Evolutionary conservation across 495 filamentous ascomycete species (phyloP).

Genomic region (Cercophora samala): DNA sequence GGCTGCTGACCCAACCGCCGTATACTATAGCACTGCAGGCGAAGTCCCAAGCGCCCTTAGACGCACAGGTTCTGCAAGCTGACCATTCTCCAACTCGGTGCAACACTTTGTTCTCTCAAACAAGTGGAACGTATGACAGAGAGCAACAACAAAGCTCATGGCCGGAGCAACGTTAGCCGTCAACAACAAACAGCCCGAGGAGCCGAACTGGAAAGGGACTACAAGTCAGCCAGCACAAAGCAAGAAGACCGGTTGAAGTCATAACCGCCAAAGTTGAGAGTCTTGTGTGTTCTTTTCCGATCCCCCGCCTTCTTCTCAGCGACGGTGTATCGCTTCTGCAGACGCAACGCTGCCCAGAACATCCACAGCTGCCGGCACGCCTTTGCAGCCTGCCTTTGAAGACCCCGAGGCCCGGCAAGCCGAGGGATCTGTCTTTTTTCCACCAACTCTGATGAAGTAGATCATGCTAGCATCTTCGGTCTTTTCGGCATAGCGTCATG

Average conservation of each 20-base stretch:
- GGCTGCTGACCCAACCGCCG: conserved; percentile 21
- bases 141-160: neutral
- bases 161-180: neutral
- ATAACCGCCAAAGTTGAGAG: neutral
- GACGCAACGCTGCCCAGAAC: neutral
- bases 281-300: neutral
- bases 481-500: conserved; percentile 10
- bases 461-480: neutral
- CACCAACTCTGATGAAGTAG: neutral
- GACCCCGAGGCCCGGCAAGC: neutral
- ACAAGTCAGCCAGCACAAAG: neutral
- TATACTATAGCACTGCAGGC: neutral
- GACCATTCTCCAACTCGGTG: conserved; percentile 8
- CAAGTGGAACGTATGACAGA: neutral
- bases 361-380: neutral
- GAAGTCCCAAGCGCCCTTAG: conserved; percentile 9
- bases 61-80: conserved; percentile 20
- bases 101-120: neutral
- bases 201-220: neutral
- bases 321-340: neutral
- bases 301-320: neutral
- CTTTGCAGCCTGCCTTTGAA: neutral
- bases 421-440: neutral
- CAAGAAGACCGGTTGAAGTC: neutral
- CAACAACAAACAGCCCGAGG: neutral